Evolutionary conservation across 2,329 filamentous ascomycete genomes (phyloP).

Genomic region (Elsinoe arachidis): DNA sequence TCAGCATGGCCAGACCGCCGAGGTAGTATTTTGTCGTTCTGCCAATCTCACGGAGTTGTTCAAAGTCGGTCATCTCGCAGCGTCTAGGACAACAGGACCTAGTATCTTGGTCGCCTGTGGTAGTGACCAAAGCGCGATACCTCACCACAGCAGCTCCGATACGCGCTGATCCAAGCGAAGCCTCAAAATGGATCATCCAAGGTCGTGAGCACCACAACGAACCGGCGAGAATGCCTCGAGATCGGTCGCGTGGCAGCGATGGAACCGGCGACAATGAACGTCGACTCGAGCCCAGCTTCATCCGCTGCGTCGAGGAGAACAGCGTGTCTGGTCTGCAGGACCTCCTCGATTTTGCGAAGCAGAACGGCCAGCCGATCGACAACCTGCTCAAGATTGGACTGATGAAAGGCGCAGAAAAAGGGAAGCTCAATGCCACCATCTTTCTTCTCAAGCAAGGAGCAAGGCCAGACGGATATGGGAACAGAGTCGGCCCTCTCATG

Average conservation of each 20-base stretch:
- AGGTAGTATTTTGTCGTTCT: background rate
- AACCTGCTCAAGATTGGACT: slow-evolving; percentile 33
- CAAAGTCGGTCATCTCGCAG: too few species aligned
- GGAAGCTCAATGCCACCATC: slow-evolving; percentile 20
- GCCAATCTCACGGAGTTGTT: too few species aligned
- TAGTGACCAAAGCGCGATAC: too few species aligned
- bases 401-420: slow-evolving; percentile 34
- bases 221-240: background rate
- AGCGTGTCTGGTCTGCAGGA: slow-evolving; percentile 27
- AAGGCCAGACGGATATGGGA: slow-evolving; percentile 26
- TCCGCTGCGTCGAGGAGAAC: slow-evolving; percentile 33
- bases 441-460: slow-evolving; percentile 33
- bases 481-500: slow-evolving; percentile 29
- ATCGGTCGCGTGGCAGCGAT: slow-evolving; percentile 21
- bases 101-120: too few species aligned
- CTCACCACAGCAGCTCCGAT: too few species aligned
- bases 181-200: too few species aligned
- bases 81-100: too few species aligned
- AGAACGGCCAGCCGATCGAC: slow-evolving; percentile 30
- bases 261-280: slow-evolving; percentile 22
- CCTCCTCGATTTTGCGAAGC: slow-evolving; percentile 27
- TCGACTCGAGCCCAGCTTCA: slow-evolving; percentile 34
- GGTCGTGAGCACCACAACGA: background rate
- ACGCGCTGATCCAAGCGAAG: too few species aligned
- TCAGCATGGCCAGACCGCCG: background rate